phyloP scores from a whole-genome alignment of 1,284 basidiomycete species.

The Fomitopsis palustris region DNA sequence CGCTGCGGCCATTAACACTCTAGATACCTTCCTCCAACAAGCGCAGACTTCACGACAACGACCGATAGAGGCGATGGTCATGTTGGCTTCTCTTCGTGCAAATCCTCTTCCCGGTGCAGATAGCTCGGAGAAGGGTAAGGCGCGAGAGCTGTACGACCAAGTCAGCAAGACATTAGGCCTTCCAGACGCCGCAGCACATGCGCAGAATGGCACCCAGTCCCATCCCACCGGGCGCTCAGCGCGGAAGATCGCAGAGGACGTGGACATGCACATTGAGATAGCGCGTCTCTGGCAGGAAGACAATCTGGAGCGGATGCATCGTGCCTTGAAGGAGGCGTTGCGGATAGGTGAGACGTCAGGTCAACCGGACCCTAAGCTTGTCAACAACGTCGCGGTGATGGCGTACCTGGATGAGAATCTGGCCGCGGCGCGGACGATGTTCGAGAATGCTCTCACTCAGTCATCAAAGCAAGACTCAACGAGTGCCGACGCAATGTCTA shows the following conservation, averaged over 20 bases:
- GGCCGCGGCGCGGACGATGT: constrained; percentile 52
- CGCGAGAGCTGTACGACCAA: constrained; percentile 80
- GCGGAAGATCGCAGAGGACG: constrained; percentile 66
- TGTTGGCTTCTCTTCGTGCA: constrained; percentile 84
- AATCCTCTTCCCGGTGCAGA: constrained; percentile 78
- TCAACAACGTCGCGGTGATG: constrained; percentile 83
- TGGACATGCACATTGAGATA: constrained; percentile 84
- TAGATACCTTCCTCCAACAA: constrained; percentile 73
- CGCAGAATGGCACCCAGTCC: constrained; percentile 33
- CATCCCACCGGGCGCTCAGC: constrained; percentile 40
- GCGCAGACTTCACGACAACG: constrained; percentile 52
- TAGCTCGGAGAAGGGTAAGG: constrained; percentile 66
- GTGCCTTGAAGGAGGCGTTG: constrained; percentile 72
- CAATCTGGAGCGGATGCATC: constrained; percentile 67
- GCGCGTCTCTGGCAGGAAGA: constrained; percentile 86
- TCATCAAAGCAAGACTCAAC: constrained; percentile 46
- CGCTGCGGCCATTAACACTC: constrained; percentile 80
- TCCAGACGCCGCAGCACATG: constrained; percentile 41
- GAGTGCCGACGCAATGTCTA: constrained; percentile 66
- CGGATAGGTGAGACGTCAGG: constrained; percentile 51
- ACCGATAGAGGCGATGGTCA: constrained; percentile 79
- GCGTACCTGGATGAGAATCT: constrained; percentile 70
- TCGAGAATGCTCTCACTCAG: constrained; percentile 66
- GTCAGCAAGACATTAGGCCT: constrained; percentile 63
- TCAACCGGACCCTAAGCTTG: constrained; percentile 57